A percentile compares a stretch with the other conserved stretches of the same genome.
phyloP scores from a whole-genome alignment of 78 protist genomes.

The Dictyostelium intermedium region DNA sequence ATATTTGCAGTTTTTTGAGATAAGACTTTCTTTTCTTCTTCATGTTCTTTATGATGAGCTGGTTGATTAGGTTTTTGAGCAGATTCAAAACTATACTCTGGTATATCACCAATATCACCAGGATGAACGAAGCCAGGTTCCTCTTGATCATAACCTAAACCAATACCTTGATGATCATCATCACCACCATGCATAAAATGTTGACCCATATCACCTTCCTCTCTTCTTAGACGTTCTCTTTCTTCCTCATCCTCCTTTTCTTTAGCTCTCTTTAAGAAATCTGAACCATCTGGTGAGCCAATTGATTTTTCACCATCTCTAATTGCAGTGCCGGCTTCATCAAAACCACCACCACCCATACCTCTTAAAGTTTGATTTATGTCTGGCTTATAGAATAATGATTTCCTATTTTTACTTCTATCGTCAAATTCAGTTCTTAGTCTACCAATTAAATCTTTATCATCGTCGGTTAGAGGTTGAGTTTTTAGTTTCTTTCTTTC shows the following conservation, averaged over 20 bases:
- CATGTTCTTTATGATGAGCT: neutral
- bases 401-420: neutral
- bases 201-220: neutral
- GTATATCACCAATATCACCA: neutral
- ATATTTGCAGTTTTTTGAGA: slow-evolving; percentile 36
- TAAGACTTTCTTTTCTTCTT: slow-evolving; percentile 4
- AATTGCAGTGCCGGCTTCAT: neutral
- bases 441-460: neutral
- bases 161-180: neutral
- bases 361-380: neutral
- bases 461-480: neutral
- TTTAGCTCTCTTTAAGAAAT: neutral
- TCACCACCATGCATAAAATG: neutral
- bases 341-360: neutral
- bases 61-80: neutral
- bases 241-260: neutral
- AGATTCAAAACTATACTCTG: neutral
- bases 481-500: neutral
- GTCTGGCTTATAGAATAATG: neutral
- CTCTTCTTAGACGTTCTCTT: neutral
- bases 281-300: neutral
- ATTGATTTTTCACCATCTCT: neutral
- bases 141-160: neutral
- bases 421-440: neutral
- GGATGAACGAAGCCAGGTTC: neutral